Base-by-base conservation (phyloP, 768 basidiomycete genomes). In the Aureoboletus auriporus region DNA sequence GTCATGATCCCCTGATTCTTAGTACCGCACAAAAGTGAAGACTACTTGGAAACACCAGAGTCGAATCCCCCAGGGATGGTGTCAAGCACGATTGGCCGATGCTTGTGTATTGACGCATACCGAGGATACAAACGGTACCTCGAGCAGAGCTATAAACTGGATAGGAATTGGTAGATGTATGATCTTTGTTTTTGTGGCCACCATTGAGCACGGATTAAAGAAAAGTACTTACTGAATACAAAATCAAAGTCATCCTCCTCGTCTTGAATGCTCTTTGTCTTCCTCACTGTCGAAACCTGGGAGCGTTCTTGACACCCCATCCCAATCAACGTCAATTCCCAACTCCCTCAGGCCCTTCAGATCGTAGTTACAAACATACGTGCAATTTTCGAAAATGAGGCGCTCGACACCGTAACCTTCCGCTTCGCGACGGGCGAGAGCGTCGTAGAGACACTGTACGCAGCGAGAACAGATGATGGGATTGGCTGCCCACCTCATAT, bases 251-350 rank as follows among this genome's bases (percentile, higher is more conserved):
- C 33, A 33, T 33, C 33, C 6, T 14, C 10, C 5, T 47, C 45
- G 11, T 51, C 44, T 20, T 23, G 20, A 23, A 23, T 27, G 35
- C 1, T 36, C 46, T 1, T 33, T 39, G 5, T 48, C 49, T 23
- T 23, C 20, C 14, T 42, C 46, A 9, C 37, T 49, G 37, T 39
- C 51, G 4, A 28, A 30, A 4, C 26, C 38, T 27, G 38, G 39
- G 3, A 14, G 31, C 13, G 28, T 30, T 37, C 42, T 47, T 20
- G 36, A 46, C 35, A 53, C 7, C 20, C 49, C 43, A 33, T 65
- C 58, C 60, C 60, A 65, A 14, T 49, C 8, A 34, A 62, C 47
- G 12, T 55, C 40, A 36, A 29, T 23, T 27, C 53, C 60, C 10
- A 31, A 47, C 12, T 23, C 38, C 37, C 30, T 45, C 40, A 61